Evolutionary conservation across 805 yeast genomes (phyloP).

Genomic region (Ogataea zsoltii): DNA sequence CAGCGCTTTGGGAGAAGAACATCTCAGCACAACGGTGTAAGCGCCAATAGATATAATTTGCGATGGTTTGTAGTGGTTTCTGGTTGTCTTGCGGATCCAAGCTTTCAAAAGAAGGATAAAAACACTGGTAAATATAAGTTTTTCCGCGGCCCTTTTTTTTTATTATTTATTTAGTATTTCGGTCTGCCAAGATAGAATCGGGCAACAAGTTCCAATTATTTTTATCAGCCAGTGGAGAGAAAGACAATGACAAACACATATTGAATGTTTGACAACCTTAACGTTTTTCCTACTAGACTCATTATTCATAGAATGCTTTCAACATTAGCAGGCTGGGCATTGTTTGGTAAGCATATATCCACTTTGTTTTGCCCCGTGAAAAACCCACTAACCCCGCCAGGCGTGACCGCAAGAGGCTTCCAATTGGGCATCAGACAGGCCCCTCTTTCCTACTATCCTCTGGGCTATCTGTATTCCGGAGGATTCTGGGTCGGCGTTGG

Average conservation of each 20-base stretch:
- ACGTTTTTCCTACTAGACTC: background rate
- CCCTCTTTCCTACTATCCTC: slow-evolving; percentile 38
- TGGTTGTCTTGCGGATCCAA: background rate
- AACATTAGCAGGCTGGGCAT: slow-evolving; percentile 39
- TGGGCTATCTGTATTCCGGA: slow-evolving; percentile 45
- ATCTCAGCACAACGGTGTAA: slow-evolving; percentile 5
- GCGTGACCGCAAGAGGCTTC: slow-evolving; percentile 44
- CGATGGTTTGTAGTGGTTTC: background rate
- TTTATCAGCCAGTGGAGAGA: background rate
- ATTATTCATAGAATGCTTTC: slow-evolving; percentile 7
- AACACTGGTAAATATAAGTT: no score
- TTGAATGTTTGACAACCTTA: background rate
- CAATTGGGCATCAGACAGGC: slow-evolving; percentile 45
- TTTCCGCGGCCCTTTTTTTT: background rate
- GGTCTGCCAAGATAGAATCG: no score
- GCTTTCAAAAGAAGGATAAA: background rate
- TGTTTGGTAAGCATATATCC: slow-evolving; percentile 33
- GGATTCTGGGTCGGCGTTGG: slow-evolving; percentile 46
- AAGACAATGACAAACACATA: background rate
- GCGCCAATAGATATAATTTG: background rate
- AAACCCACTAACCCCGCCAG: slow-evolving; percentile 20
- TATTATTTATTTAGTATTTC: no score
- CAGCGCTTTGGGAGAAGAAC: slow-evolving; percentile 21
- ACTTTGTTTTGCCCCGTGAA: background rate
- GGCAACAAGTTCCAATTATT: no score